phyloP scores from a whole-genome alignment of 2,329 filamentous ascomycete genomes.

The Penicillium brasilianum region DNA sequence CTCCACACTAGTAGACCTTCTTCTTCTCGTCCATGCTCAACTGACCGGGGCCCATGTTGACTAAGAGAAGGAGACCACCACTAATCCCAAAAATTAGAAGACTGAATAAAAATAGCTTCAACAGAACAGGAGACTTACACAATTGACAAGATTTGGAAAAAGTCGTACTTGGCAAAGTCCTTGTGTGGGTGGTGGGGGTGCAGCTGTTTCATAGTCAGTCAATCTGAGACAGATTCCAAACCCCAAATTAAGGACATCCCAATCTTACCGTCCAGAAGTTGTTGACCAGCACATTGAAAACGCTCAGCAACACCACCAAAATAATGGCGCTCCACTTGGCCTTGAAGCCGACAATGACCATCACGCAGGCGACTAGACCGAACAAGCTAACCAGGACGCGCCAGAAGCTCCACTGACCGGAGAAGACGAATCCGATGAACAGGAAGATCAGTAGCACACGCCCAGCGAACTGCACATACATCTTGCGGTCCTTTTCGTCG shows the following conservation, averaged over 20 bases:
- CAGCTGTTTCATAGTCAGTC: conserved; percentile 62
- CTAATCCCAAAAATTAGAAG: conserved; percentile 41
- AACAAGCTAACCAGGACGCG: conserved; percentile 82
- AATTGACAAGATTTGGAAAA: conserved; percentile 99
- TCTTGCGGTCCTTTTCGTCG: conserved; percentile 99
- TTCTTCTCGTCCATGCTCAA: conserved; percentile 99
- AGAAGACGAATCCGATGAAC: conserved; percentile 95
- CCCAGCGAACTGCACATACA: conserved; percentile 99
- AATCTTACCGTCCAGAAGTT: conserved; percentile 97
- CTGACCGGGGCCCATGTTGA: conserved; percentile 98
- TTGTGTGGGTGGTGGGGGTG: conserved; percentile 98
- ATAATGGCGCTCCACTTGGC: conserved; percentile 98
- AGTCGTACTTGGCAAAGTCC: conserved; percentile 99
- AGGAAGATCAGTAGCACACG: conserved; percentile 96
- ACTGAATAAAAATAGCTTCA: background rate
- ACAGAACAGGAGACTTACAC: conserved; percentile 62
- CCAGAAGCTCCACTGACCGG: conserved; percentile 89
- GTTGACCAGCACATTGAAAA: conserved; percentile 97
- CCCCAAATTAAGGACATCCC: background rate
- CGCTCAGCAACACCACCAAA: conserved; percentile 89
- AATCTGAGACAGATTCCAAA: conserved; percentile 1
- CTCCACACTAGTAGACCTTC: conserved; percentile 82
- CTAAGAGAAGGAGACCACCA: conserved; percentile 90
- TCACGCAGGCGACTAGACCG: conserved; percentile 89
- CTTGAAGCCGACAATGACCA: conserved; percentile 99